A percentile compares a stretch with the other conserved stretches of the same genome.
phyloP scores from a whole-genome alignment of 1,284 basidiomycete genomes.

The Mixia osmundae region DNA sequence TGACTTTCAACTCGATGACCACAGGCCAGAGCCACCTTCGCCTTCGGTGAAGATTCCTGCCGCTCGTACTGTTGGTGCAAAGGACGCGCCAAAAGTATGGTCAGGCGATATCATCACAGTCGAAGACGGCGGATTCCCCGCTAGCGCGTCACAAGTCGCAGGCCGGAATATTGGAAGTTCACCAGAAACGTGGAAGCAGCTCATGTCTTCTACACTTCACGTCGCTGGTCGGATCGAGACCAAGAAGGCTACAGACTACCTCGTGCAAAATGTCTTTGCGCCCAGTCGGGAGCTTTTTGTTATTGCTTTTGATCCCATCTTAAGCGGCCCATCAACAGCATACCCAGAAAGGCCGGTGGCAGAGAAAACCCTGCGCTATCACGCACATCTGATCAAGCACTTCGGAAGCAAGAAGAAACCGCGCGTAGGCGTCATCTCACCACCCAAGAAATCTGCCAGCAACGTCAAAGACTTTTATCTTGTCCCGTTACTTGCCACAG shows the following conservation, averaged over 20 bases:
- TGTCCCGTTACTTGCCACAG: conserved; percentile 44
- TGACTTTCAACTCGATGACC: conserved; percentile 1
- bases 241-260: conserved; percentile 16
- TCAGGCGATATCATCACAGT: conserved; percentile 15
- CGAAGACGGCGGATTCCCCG: conserved; percentile 18
- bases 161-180: conserved; percentile 15
- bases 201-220: conserved; percentile 11
- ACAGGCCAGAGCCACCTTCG: not conserved
- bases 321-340: conserved; percentile 11
- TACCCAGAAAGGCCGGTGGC: conserved; percentile 11
- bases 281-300: conserved; percentile 16
- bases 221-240: conserved; percentile 16
- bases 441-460: conserved; percentile 10
- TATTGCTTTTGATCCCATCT: conserved; percentile 15
- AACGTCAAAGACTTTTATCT: conserved; percentile 63
- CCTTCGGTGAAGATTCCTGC: not conserved
- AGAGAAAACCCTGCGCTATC: conserved; percentile 13
- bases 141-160: conserved; percentile 15
- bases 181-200: conserved; percentile 12
- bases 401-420: conserved; percentile 15
- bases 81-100: conserved; percentile 12
- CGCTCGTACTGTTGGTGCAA: not conserved
- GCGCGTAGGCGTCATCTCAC: conserved; percentile 17
- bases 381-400: conserved; percentile 14
- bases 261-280: conserved; percentile 18